Evolutionary conservation across 164 flowering plant genomes (phyloP).

Genomic region (Platanus orientalis): DNA sequence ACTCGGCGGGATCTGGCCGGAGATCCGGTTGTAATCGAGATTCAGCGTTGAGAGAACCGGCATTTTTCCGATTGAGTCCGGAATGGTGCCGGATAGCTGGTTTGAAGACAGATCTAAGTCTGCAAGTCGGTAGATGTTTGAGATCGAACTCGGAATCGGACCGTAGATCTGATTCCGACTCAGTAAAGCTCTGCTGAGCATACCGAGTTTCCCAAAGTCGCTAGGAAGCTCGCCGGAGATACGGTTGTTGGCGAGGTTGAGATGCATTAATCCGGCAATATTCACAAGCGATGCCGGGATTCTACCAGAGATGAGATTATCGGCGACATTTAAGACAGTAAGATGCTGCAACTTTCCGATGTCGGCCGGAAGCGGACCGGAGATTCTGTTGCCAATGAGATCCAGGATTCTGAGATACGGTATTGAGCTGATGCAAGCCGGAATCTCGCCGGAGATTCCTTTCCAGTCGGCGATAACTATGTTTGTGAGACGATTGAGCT

Average conservation of each 20-base stretch:
- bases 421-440: constrained; percentile 52
- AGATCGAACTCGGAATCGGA: constrained; percentile 51
- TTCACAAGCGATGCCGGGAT: constrained; percentile 58
- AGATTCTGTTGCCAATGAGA: constrained; percentile 59
- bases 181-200: constrained; percentile 78
- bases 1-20: constrained; percentile 58
- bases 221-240: constrained; percentile 56
- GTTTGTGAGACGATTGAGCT: constrained; percentile 54
- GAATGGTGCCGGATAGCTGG: constrained; percentile 50
- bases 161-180: constrained; percentile 55
- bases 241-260: constrained; percentile 65
- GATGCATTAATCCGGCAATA: constrained; percentile 52
- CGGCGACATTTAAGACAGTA: constrained; percentile 75
- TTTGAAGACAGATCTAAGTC: constrained; percentile 73
- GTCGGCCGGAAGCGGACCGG: constrained; percentile 58
- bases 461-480: constrained; percentile 64
- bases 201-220: constrained; percentile 42
- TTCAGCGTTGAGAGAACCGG: constrained; percentile 66
- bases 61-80: constrained; percentile 58
- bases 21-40: constrained; percentile 52
- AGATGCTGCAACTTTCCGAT: constrained; percentile 58
- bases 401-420: constrained; percentile 61
- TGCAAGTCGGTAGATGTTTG: constrained; percentile 59
- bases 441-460: constrained; percentile 64
- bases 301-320: constrained; percentile 58